Evolutionary conservation across 2,329 filamentous ascomycete species (phyloP), one percentile per base, ranked within the genome.

Genomic region (Orbilia blumenaviensis): DNA sequence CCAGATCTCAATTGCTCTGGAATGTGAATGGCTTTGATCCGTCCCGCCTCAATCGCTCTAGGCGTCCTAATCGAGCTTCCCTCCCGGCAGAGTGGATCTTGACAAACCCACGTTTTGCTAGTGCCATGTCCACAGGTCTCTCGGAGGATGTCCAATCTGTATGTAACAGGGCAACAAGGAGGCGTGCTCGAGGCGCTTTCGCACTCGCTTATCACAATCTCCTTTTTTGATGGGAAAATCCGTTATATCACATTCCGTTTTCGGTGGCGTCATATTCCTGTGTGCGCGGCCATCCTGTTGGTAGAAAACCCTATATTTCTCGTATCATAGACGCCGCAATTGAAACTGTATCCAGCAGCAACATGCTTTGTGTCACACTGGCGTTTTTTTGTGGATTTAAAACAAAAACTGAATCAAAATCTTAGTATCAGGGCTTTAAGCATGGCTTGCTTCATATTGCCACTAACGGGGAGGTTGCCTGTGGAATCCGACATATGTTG

Each of bases 61-160:
- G 21, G 29, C 62, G 44, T 60, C 54, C 16, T 7, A 23, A 27
- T 41, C 62, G 56, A 67, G 42, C 54, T 62, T 56, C 7, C 52
- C 36, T 72, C 61, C 69, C 69, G 52, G 52, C 62, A 32, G 52
- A 68, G 42, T 52, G 71, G 71, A 68, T 68, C 32, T 67, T 60
- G 63, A 75, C 71, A 75, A n/a, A 68, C 38, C 68, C 71, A 68
- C 71, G 69, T 74, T 74, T 74, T 66, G 23, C n/a, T 48, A 21
- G 48, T 32, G 62, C 71, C 72, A 50, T 64, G 50, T 66, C 60
- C 36, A 29, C 54, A 41, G 50, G 44, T 50, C 60, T 32, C 32
- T 41, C 29, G 16, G 41, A 48, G 23, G 25, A 21, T 52, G 9
- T 52, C 50, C 48, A 58, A 46, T 58, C 25, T 62, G 21, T 54